phyloP scores from a whole-genome alignment of 108 stramenopile genomes.

The Craspedostauros australis region DNA sequence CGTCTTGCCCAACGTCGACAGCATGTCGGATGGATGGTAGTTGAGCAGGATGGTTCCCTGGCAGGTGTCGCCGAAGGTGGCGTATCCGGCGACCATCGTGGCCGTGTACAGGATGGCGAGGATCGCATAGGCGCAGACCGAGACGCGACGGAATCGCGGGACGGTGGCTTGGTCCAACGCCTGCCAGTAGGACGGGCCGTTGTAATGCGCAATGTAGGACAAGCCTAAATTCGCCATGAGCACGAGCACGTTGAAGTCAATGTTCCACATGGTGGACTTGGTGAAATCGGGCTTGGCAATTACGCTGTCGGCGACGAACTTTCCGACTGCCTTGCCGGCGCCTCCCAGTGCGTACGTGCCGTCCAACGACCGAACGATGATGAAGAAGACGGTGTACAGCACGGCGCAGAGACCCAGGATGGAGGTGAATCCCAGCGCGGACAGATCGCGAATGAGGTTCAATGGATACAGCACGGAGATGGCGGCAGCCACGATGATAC shows the following conservation, averaged over 20 bases:
- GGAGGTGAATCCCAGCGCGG: conserved; percentile 32
- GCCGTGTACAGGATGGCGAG: conserved; percentile 19
- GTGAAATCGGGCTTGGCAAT: conserved; percentile 16
- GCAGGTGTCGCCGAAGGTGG: conserved; percentile 40
- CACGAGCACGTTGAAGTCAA: conserved; percentile 34
- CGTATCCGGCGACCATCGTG: conserved; percentile 25
- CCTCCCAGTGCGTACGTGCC: conserved; percentile 28
- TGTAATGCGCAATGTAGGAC: conserved; percentile 48
- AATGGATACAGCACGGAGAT: conserved; percentile 18
- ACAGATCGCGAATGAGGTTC: conserved; percentile 25
- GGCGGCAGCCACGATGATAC: conserved; percentile 16
- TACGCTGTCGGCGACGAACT: conserved; percentile 24
- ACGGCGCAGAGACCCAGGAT: conserved; percentile 32
- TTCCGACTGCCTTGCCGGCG: conserved; percentile 10
- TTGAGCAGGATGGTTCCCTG: conserved; percentile 38
- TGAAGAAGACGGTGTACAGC: conserved; percentile 34
- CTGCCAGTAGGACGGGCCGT: conserved; percentile 27
- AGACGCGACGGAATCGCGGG: conserved; percentile 16
- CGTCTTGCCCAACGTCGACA: conserved; percentile 24
- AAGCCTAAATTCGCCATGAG: conserved; percentile 29
- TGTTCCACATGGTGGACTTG: conserved; percentile 28
- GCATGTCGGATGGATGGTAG: conserved; percentile 25
- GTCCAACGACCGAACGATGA: conserved; percentile 26
- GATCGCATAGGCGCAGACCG: conserved; percentile 14
- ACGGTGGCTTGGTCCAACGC: conserved; percentile 10